Evolutionary conservation across 2,329 filamentous ascomycete genomes (phyloP).

Genomic region (Plenodomus lindquistii): DNA sequence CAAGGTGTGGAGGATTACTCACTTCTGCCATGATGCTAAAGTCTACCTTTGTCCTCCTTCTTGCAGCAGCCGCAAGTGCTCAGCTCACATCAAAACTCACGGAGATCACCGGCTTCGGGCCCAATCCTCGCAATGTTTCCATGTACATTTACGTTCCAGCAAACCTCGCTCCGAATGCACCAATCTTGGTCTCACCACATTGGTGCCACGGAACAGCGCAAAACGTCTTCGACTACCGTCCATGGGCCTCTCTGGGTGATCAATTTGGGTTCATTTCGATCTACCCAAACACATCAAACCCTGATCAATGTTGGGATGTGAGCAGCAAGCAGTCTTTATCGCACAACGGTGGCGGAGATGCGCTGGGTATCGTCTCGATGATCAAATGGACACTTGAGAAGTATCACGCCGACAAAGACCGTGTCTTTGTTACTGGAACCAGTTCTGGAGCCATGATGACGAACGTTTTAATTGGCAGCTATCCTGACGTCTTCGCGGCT

Average conservation of each 20-base stretch:
- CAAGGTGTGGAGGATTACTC: not conserved
- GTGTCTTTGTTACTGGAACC: slow-evolving; percentile 40
- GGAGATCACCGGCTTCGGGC: slow-evolving; percentile 33
- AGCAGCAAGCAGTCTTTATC: slow-evolving; percentile 37
- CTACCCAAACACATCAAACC: slow-evolving; percentile 37
- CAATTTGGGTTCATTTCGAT: slow-evolving; percentile 42
- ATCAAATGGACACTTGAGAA: slow-evolving; percentile 35
- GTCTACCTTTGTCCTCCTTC: slow-evolving; percentile 9
- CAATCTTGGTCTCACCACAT: slow-evolving; percentile 38
- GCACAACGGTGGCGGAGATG: slow-evolving; percentile 40
- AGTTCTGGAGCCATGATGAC: slow-evolving; percentile 45
- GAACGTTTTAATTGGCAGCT: slow-evolving; percentile 37
- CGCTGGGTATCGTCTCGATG: slow-evolving; percentile 39
- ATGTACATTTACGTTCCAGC: slow-evolving; percentile 41
- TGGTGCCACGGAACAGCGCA: slow-evolving; percentile 41
- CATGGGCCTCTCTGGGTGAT: slow-evolving; percentile 36
- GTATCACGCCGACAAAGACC: slow-evolving; percentile 31
- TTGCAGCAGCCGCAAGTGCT: slow-evolving; percentile 17
- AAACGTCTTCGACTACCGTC: slow-evolving; percentile 31
- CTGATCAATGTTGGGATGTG: slow-evolving; percentile 43
- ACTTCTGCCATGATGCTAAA: slow-evolving; percentile 4
- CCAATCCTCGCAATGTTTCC: slow-evolving; percentile 39
- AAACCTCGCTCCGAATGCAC: slow-evolving; percentile 30
- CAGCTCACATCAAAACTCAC: slow-evolving; percentile 33
- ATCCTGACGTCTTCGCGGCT: slow-evolving; percentile 41